Evolutionary conservation across 2,329 filamentous ascomycete species (phyloP), one percentile per base, ranked within the genome.

Genomic region (Aureobasidium pullulans): DNA sequence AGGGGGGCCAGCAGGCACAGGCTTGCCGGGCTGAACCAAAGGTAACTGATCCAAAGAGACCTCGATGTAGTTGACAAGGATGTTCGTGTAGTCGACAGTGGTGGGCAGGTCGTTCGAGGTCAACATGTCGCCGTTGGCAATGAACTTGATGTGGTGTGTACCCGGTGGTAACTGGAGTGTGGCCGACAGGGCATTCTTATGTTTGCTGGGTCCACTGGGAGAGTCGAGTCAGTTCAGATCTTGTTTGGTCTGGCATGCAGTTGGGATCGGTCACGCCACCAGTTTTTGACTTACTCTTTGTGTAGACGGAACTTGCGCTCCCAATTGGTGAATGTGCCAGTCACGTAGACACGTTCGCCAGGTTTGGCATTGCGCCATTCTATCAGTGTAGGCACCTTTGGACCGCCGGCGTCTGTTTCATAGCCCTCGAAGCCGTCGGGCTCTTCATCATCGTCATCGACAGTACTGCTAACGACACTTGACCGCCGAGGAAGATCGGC

Each of bases 21-120:
- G 59, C 23, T 59, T 59, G 52, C 61, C 39, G 23, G 57, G 58
- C 68, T 29, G 71, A 69, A 32, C 50, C 15, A 34, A 28, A 10
- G 79, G 77, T 32, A 86, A 74, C 68, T 92, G 87, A 59, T 91
- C 87, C 37, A 89, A 84, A 67, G 83, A 89, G 63, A 97, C 89
- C 76, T 99, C 94, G 69, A 99, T 90, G 72, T 97, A 99, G 75
- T 99, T 99, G 74, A 99, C 93, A 16, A 99, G 80, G 70, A 96
- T 96, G 76, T 97, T 97, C 64, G 91, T 95, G 72, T 95, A 96
- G 72, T 99, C 94, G 61, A 99, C 94, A 1, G 94, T 96, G 0
- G 94, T 97, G 13, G 94, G 93, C 46, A 62, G 57, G 43, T 57
- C 47, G 16, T 42, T 43, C 10, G 60, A 62, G 16, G 62, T 89